phyloP scores from a whole-genome alignment of 1,284 basidiomycete genomes.

The Moniliophthora roreri region DNA sequence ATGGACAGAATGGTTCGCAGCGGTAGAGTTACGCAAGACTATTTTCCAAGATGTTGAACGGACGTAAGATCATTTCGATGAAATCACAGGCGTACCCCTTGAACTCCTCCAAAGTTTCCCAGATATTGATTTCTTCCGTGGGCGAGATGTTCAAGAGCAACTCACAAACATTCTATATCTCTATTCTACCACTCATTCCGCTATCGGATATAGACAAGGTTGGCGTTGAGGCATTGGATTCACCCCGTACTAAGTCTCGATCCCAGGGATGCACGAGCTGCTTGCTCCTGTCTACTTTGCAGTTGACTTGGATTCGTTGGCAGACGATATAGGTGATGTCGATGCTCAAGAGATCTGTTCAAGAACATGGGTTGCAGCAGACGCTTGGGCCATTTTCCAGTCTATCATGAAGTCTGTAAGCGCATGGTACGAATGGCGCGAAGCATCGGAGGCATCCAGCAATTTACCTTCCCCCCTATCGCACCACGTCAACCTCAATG shows the following conservation, averaged over 20 bases:
- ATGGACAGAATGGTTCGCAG: slow-evolving; percentile 90
- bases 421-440: slow-evolving; percentile 90
- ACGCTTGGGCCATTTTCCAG: slow-evolving; percentile 82
- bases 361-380: slow-evolving; percentile 72
- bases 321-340: slow-evolving; percentile 37
- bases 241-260: neutral
- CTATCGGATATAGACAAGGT: slow-evolving; percentile 88
- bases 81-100: slow-evolving; percentile 5
- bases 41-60: slow-evolving; percentile 92
- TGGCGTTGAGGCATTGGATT: slow-evolving; percentile 10
- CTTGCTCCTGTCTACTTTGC: slow-evolving; percentile 83
- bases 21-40: slow-evolving; percentile 82
- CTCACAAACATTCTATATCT: slow-evolving; percentile 86
- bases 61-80: slow-evolving; percentile 54
- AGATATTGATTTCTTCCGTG: slow-evolving; percentile 85
- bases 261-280: slow-evolving; percentile 86
- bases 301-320: slow-evolving; percentile 79
- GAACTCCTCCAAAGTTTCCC: slow-evolving; percentile 54
- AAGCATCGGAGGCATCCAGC: slow-evolving; percentile 35
- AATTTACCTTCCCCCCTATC: slow-evolving; percentile 33
- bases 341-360: slow-evolving; percentile 56
- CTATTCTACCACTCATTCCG: slow-evolving; percentile 72
- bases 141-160: slow-evolving; percentile 70
- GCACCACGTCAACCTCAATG: slow-evolving; percentile 45
- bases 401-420: slow-evolving; percentile 76